Evolutionary conservation across 2,329 filamentous ascomycete species (phyloP).

Genomic region (Dothidotthia symphoricarpi): DNA sequence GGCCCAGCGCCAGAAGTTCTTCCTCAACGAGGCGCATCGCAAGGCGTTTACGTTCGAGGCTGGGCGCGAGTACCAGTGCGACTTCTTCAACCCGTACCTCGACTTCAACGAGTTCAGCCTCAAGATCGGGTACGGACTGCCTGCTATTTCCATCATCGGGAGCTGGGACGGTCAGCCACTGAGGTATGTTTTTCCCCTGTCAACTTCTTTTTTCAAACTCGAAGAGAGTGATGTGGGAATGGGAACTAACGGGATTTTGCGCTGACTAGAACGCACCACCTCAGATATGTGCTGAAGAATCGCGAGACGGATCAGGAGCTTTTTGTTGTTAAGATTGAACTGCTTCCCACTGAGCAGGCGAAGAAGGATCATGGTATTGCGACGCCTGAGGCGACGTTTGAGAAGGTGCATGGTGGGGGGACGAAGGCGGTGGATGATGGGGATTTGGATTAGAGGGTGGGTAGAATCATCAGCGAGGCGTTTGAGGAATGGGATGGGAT

Average conservation of each 20-base stretch:
- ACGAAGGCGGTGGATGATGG: constrained; percentile 18
- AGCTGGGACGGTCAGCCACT: constrained; percentile 79
- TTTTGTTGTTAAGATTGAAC: constrained; percentile 76
- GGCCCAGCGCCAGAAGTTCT: constrained; percentile 58
- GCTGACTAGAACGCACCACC: constrained; percentile 67
- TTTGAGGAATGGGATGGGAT: no score
- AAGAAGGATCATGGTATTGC: constrained; percentile 25
- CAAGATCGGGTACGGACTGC: constrained; percentile 54
- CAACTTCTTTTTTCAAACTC: not conserved
- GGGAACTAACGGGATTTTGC: constrained; percentile 12
- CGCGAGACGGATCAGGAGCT: constrained; percentile 70
- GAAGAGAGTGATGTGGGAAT: constrained; percentile 14
- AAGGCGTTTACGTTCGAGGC: constrained; percentile 61
- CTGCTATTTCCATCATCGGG: constrained; percentile 71
- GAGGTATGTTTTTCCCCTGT: constrained; percentile 51
- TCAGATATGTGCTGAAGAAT: constrained; percentile 92
- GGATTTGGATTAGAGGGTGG: constrained; percentile 17
- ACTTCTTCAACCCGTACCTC: constrained; percentile 90
- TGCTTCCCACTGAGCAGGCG: constrained; percentile 66
- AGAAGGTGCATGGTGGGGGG: constrained; percentile 20
- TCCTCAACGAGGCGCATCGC: constrained; percentile 56
- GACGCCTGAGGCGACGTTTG: constrained; percentile 24
- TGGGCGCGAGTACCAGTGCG: constrained; percentile 60
- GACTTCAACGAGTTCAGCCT: constrained; percentile 79
- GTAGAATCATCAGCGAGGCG: constrained; percentile 4